A percentile compares a stretch with the other conserved stretches of the same genome.
Evolutionary conservation across 305 asterid genomes (phyloP).

Genomic region (Rubia balearica): DNA sequence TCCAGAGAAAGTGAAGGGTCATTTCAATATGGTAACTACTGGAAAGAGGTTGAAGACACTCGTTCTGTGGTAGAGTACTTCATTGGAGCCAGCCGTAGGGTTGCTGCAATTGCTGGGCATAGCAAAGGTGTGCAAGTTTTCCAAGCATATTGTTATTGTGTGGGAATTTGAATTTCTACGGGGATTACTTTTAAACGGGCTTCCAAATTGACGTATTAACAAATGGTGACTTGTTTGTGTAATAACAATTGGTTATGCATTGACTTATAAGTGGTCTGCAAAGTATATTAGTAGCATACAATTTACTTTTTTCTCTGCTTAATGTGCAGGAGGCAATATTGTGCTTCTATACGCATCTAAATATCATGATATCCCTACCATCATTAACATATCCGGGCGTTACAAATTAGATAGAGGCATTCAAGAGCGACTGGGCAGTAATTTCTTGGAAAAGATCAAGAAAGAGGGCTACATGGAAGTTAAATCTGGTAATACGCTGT

Average conservation of each 20-base stretch:
- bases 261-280: background rate
- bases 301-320: background rate
- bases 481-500: constrained; percentile 39
- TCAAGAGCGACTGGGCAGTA: constrained; percentile 54
- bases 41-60: constrained; percentile 63
- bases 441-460: constrained; percentile 45
- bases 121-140: constrained; percentile 63
- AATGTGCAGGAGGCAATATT: constrained; percentile 60
- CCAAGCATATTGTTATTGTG: constrained; percentile 11
- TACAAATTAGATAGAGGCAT: constrained; percentile 65
- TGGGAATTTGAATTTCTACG: background rate
- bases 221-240: background rate
- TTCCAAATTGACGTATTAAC: background rate
- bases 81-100: constrained; percentile 33
- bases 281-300: background rate
- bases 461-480: constrained; percentile 17
- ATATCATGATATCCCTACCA: constrained; percentile 59
- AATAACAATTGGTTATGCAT: background rate
- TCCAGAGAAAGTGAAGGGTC: constrained; percentile 84
- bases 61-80: constrained; percentile 70
- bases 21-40: constrained; percentile 59
- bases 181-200: background rate
- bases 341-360: constrained; percentile 83
- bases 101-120: constrained; percentile 67
- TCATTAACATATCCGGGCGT: constrained; percentile 83